Conservation (phyloP, 192 early-diverging fungal genomes). For the Coemansia sp. region DNA sequence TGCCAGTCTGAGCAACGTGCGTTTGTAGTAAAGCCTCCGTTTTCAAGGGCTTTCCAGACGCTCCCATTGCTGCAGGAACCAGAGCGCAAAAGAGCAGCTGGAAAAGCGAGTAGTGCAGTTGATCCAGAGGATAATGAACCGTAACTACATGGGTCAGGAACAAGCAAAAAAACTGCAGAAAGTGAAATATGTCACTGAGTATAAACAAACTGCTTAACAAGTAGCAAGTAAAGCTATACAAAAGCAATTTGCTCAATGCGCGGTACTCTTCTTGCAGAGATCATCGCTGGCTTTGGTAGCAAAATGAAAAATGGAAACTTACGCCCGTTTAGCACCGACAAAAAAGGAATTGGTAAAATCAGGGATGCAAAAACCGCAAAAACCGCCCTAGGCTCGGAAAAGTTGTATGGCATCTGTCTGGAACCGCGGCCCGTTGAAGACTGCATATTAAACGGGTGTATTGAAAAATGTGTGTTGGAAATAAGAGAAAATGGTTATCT, state of each 20-base stretch:
- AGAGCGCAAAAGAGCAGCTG: slow-evolving; percentile 35
- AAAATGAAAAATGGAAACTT: slow-evolving; percentile 4
- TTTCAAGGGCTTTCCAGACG: slow-evolving; percentile 8
- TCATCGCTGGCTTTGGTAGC: neutral
- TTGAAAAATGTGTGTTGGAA: neutral
- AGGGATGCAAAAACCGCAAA: slow-evolving; percentile 21
- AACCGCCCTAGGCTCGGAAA: slow-evolving; percentile 31
- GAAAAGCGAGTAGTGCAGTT: slow-evolving; percentile 45
- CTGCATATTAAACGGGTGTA: neutral
- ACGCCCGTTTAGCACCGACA: slow-evolving; percentile 41
- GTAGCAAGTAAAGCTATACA: no score
- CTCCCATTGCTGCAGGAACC: slow-evolving; percentile 10
- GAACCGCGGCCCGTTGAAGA: neutral
- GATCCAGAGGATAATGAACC: slow-evolving; percentile 43
- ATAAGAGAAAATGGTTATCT: neutral
- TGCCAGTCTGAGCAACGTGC: neutral
- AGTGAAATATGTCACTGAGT: neutral
- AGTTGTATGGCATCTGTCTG: neutral
- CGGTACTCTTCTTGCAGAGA: no score
- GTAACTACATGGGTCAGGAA: slow-evolving; percentile 21
- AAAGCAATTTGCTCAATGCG: no score
- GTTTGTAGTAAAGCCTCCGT: slow-evolving; percentile 1
- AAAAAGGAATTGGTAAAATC: slow-evolving; percentile 37
- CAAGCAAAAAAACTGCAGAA: slow-evolving; percentile 1
- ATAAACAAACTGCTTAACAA: no score